phyloP scores from a whole-genome alignment of 139 green algal species.

The Volvox africanus region DNA sequence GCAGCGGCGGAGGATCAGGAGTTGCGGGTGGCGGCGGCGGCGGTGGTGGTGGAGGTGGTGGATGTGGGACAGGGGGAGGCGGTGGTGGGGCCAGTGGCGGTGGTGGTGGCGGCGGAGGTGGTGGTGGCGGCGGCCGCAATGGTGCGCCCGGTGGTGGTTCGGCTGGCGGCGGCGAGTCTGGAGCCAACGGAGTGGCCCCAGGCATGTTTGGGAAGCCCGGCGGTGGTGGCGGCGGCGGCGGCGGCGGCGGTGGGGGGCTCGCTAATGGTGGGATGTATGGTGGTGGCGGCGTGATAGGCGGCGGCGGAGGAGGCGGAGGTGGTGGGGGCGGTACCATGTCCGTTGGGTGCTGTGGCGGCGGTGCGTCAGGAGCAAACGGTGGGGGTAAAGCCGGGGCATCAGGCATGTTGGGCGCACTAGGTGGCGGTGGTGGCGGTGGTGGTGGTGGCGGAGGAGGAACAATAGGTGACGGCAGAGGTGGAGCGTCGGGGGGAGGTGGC shows the following conservation, averaged over 20 bases:
- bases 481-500: background rate
- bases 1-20: background rate
- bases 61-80: background rate
- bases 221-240: background rate
- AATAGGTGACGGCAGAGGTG: background rate
- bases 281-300: background rate
- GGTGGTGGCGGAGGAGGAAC: background rate
- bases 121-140: background rate
- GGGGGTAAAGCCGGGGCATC: background rate
- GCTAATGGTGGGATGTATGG: background rate
- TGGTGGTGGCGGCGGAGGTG: background rate
- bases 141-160: background rate
- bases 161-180: background rate
- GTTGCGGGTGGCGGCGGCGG: background rate
- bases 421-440: constrained; percentile 14
- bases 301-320: background rate
- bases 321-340: background rate
- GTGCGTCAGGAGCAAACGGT: background rate
- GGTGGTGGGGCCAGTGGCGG: background rate
- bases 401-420: background rate
- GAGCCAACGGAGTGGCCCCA: background rate
- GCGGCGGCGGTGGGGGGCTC: background rate
- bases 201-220: background rate
- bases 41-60: background rate
- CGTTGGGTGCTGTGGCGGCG: background rate